A percentile compares a stretch with the other conserved stretches of the same genome.
phyloP scores from a whole-genome alignment of 441 rosid genomes.

The Gossypium trilobum region DNA sequence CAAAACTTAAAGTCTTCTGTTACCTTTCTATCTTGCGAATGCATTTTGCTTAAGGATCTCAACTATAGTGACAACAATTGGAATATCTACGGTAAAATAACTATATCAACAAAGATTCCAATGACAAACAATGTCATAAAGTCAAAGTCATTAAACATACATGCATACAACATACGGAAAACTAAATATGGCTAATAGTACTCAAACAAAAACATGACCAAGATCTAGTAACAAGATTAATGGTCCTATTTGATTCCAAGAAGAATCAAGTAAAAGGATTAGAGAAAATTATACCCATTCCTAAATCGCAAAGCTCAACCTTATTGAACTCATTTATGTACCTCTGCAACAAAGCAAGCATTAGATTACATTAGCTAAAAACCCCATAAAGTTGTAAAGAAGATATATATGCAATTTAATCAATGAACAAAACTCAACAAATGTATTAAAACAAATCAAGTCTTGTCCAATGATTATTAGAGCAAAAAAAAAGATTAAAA shows the following conservation, averaged over 20 bases:
- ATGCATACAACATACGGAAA: too few relatives aligned
- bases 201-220: too few relatives aligned
- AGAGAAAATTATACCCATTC: constrained; percentile 25
- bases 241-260: background rate
- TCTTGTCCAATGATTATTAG: background rate
- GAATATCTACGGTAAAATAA: too few relatives aligned
- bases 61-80: too few relatives aligned
- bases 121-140: too few relatives aligned
- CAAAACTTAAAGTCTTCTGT: too few relatives aligned
- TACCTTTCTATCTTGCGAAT: too few relatives aligned
- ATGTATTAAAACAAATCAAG: background rate
- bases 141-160: too few relatives aligned
- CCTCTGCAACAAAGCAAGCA: constrained; percentile 2
- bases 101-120: too few relatives aligned
- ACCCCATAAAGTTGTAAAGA: background rate
- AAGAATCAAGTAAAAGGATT: background rate
- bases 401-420: background rate
- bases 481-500: background rate
- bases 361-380: background rate
- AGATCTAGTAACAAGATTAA: too few relatives aligned
- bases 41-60: too few relatives aligned
- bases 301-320: constrained; percentile 29
- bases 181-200: too few relatives aligned
- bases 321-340: constrained; percentile 21
- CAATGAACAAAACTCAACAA: background rate